Conservation (phyloP, 73 alveolate genomes). For the Stentor coeruleus region DNA sequence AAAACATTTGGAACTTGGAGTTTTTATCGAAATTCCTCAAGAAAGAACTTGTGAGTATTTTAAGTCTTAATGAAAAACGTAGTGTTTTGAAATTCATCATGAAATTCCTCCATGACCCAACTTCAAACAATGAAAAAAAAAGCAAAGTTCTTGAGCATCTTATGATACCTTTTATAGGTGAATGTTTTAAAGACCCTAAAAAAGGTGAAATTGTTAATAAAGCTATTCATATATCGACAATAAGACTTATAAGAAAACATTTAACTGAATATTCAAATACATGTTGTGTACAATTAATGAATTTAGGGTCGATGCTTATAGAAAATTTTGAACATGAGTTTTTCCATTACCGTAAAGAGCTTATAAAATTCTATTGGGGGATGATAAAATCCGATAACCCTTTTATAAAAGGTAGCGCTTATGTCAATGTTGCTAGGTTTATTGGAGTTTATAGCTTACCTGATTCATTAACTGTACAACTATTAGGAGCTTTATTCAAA, state of each 20-base stretch:
- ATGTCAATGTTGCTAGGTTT: slow-evolving; percentile 26
- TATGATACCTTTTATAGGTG: slow-evolving; percentile 4
- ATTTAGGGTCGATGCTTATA: slow-evolving; percentile 4
- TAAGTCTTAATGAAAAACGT: background rate
- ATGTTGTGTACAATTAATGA: slow-evolving; percentile 18
- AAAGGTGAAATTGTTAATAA: background rate
- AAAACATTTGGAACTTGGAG: slow-evolving; percentile 5
- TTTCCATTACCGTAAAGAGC: slow-evolving; percentile 16
- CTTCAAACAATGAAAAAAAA: background rate
- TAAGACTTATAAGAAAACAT: slow-evolving; percentile 17
- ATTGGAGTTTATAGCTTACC: slow-evolving; percentile 11
- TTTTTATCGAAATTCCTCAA: background rate
- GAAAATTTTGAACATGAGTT: background rate
- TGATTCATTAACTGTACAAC: slow-evolving; percentile 6
- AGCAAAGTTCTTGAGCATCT: background rate
- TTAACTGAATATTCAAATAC: slow-evolving; percentile 16
- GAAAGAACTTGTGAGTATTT: background rate
- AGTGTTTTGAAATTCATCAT: background rate
- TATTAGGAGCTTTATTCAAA: slow-evolving; percentile 15
- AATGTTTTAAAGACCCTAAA: background rate
- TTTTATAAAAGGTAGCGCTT: slow-evolving; percentile 24
- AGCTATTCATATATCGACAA: slow-evolving; percentile 10
- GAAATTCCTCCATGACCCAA: slow-evolving; percentile 8
- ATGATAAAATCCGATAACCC: slow-evolving; percentile 25
- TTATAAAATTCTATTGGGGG: slow-evolving; percentile 20